Evolutionary conservation across 306 rosid species (phyloP), one percentile per base, ranked within the genome.

Genomic region (Sechiopsis laciniata): DNA sequence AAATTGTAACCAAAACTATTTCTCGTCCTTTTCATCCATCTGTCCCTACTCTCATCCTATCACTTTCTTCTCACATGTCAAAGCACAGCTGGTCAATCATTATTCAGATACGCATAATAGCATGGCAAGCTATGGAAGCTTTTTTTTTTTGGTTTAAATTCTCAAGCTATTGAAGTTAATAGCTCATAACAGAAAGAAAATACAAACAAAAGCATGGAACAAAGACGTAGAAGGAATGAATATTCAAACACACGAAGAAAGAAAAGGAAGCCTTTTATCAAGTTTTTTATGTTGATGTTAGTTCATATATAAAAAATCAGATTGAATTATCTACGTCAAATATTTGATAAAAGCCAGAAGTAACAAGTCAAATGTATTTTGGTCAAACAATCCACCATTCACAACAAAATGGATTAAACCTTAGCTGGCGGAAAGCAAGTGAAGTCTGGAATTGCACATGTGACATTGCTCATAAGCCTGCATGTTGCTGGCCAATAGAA

Each of bases 341-440:
- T 16, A 64, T 66, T 7, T 66, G 13, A 66, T 67, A 11, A 46
- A 67, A 67, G 17, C 55, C 9, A 12, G 72, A 67, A 67, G 68
- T 29, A 65, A 51, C 29, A 46, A 14, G 53, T 10, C 29, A 17
- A 64, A 42, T 5, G 17, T 40, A 65, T n/a, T 37, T 66, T 42
- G 21, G 32, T 21, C 15, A n/a, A 52, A 71, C 48, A 16, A 13
- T 46, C 73, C 51, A 53, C 20, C 66, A 74, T 46, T 71, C 66
- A 76, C 75, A 73, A 86, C 74, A 77, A 52, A 72, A 77, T 22
- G 71, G 56, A 59, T 80, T 84, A 82, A 81, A 89, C 98, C 97
- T 90, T 93, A 54, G 98, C 94, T 71, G 98, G 85, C 48, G 98
- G 88, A 77, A 93, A 89, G 66, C 97, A 93, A 21, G 98, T 93